Evolutionary conservation across 352 stramenopile genomes (phyloP), one percentile per base, ranked within the genome.

Genomic region (Phytophthora parvispora): DNA sequence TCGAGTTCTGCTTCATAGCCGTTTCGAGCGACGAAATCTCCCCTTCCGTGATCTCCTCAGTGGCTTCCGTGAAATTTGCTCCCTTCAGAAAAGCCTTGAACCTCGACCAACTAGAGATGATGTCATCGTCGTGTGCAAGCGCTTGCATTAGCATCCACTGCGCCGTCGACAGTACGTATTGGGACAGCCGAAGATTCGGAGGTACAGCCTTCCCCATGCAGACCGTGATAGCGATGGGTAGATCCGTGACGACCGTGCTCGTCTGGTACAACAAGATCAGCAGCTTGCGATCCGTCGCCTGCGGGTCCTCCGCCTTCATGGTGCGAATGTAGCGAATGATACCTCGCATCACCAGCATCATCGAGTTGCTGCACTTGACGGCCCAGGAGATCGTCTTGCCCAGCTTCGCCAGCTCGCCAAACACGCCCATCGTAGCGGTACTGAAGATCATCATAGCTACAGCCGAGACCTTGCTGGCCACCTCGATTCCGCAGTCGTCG

Each of bases 361-460:
- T 42, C n/a, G 64, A 64, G 47, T 70, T 73, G 10, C 58, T 65
- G 51, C 69, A 73, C 28, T 53, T 51, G 13, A 72, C 58, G 18
- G 69, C 69, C 53, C 69, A 66, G 6, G 69, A 69, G 42, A 74
- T 60, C 13, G 40, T 69, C 64, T 69, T 53, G 6, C 69, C 69
- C 40, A 77, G 40, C 12, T 77, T 70, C 8, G 55, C 42, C 40
- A 89, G 31, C 49, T 81, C 49, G 2, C 74, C 74, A 42, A 88
- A 81, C 2, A 86, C 60, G 18, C 81, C 78, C 9, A 70, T 67
- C 0, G 78, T 83, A 3, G 79, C 76, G 10, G 53, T 71, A 55
- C 74, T 77, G 20, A 89, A 51, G 18, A 74, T 74, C 6, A 75
- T 69, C 50, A 74, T 78, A 2, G 68, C 75, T 7, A 89, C 78